phyloP scores from a whole-genome alignment of 495 filamentous ascomycete species.

The Corynascus novoguineensis region DNA sequence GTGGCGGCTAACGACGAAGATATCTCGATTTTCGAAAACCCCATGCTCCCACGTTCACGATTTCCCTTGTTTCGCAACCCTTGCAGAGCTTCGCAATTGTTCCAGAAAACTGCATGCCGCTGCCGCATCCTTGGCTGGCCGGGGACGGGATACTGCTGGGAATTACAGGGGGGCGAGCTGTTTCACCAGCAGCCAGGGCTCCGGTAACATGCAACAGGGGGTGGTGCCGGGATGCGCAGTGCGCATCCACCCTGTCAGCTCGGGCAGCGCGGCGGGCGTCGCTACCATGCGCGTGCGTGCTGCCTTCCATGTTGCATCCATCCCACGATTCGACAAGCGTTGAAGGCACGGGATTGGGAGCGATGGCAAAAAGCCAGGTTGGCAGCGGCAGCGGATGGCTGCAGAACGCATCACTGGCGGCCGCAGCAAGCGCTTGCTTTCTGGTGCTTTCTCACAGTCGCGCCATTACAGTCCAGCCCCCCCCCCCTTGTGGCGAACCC shows the following conservation, averaged over 20 bases:
- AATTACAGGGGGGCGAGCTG: conserved; percentile 33
- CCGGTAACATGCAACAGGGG: conserved; percentile 33
- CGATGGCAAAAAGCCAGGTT: conserved; percentile 25
- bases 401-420: conserved; percentile 18
- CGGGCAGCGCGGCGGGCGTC: neutral
- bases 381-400: conserved; percentile 26
- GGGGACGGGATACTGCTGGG: conserved; percentile 26
- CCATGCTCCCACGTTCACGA: conserved; percentile 8
- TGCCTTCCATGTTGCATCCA: neutral
- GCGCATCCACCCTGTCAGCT: conserved; percentile 15
- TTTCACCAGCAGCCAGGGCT: conserved; percentile 38
- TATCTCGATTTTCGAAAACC: neutral
- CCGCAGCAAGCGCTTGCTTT: neutral
- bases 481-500: conserved; percentile 12
- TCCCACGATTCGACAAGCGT: neutral
- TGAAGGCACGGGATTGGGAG: neutral
- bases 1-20: neutral
- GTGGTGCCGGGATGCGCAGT: conserved; percentile 26
- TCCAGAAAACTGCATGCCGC: conserved; percentile 33
- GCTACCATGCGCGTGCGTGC: conserved; percentile 6
- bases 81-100: conserved; percentile 26
- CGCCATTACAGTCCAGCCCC: conserved; percentile 3
- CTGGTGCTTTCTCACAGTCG: neutral
- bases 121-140: conserved; percentile 28
- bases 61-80: conserved; percentile 16